phyloP scores from a whole-genome alignment of 306 rosid species.

The Cucurbita moschata region DNA sequence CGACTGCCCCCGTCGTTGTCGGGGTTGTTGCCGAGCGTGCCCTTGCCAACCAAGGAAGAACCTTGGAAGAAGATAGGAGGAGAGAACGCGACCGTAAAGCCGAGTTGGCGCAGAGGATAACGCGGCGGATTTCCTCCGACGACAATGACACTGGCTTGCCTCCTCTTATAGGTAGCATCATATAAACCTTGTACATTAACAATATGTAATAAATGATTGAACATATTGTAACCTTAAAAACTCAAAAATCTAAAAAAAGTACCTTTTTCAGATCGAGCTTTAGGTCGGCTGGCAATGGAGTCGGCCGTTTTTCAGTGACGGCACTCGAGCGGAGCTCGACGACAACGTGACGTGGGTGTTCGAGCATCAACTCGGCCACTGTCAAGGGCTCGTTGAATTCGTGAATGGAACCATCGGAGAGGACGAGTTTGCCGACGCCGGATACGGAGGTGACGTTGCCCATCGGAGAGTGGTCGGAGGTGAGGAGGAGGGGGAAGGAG shows the following conservation, averaged over 20 bases:
- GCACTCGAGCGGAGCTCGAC: constrained; percentile 41
- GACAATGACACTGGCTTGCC: constrained; percentile 49
- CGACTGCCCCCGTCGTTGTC: background rate
- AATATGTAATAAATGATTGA: background rate
- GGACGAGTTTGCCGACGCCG: constrained; percentile 28
- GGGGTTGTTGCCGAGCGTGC: constrained; percentile 12
- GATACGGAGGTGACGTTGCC: constrained; percentile 40
- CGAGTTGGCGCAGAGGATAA: constrained; percentile 21
- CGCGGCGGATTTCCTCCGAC: constrained; percentile 34
- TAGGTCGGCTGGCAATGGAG: constrained; percentile 56
- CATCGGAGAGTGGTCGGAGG: constrained; percentile 17
- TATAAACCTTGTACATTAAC: constrained; percentile 12
- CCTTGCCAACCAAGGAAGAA: constrained; percentile 42
- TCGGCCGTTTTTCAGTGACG: constrained; percentile 25
- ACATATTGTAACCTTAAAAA: background rate
- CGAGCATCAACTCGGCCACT: constrained; percentile 79
- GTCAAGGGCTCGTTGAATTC: constrained; percentile 38
- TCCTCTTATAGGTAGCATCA: constrained; percentile 59
- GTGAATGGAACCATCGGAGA: constrained; percentile 50
- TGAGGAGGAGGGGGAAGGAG: background rate
- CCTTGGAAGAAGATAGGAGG: constrained; percentile 21
- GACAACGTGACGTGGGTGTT: constrained; percentile 75
- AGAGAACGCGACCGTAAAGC: constrained; percentile 20
- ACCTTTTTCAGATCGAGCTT: constrained; percentile 34
- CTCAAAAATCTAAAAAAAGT: background rate